Evolutionary conservation across 2,329 filamentous ascomycete genomes (phyloP), one percentile per base, ranked within the genome.

Genomic region (Paracoccidioides lutzii): DNA sequence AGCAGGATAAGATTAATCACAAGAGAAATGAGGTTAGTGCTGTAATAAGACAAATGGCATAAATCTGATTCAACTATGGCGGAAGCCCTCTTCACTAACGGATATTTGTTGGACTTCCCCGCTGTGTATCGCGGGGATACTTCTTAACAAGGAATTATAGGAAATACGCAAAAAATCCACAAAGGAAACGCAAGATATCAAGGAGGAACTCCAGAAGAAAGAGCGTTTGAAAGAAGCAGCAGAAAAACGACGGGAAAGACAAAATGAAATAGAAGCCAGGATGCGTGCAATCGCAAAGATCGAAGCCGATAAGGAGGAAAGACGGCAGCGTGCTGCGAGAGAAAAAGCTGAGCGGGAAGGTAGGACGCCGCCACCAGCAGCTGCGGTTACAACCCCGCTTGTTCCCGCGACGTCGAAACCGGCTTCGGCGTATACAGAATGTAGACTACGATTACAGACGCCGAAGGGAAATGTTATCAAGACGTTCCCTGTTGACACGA

Each of bases 201-300:
- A 95, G 74, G 93, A 98, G 69, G 87, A 95, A 59, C 77, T 97
- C 22, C 77, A 84, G 64, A 85, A 84, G 65, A 93, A 95, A 69
- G 88, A 97, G 74, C 88, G 89, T 68, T 81, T 96, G 68, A 95
- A 96, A 72, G 89, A 95, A 63, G 90, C 89, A 0, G 84, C 84
- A 53, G 81, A 83, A 64, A 96, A 96, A 76, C 84, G 85, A 55
- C 81, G 85, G 65, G 93, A 98, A 75, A 96, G 96, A 76, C 75
- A 81, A 44, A 88, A 86, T 14, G 93, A 97, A 54, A 71, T 85
- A 7, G 88, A 89, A 45, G 91, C 89, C 9, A 93, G 91, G 77
- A 88, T 85, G 71, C 82, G 87, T 40, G 91, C 96, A 69, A 85
- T 90, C 73, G 90, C 89, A 56, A 90, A 90, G 78, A 95, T 98